A percentile compares a stretch with the other conserved stretches of the same genome.
phyloP scores from a whole-genome alignment of 345 rosid species.

The Nasturtium officinale region DNA sequence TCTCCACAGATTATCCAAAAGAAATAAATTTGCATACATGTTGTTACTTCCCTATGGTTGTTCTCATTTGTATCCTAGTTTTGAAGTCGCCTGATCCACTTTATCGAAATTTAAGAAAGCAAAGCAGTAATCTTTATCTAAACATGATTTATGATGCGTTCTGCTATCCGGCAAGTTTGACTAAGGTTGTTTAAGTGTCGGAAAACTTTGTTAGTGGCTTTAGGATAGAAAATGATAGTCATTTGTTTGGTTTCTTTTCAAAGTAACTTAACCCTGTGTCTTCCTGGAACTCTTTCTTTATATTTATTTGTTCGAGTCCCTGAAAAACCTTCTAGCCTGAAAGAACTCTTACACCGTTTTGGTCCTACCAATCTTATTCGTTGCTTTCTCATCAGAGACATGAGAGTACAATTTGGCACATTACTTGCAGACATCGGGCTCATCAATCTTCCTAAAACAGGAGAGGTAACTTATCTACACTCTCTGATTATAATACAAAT shows the following conservation, averaged over 20 bases:
- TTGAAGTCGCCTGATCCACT: constrained; percentile 10
- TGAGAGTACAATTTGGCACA: constrained; percentile 85
- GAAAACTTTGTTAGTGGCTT: too few species aligned
- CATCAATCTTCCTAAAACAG: constrained; percentile 61
- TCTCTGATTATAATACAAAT: background rate
- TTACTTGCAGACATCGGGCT: constrained; percentile 89
- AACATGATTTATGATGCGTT: too few species aligned
- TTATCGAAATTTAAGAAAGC: constrained; percentile 4
- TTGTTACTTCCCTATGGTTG: background rate
- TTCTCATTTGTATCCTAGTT: constrained; percentile 1
- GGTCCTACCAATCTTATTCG: constrained; percentile 20
- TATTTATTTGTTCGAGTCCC: too few species aligned
- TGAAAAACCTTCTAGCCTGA: too few species aligned
- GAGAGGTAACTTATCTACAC: constrained; percentile 52
- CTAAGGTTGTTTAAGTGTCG: too few species aligned
- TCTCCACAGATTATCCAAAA: background rate
- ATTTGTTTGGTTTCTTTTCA: too few species aligned
- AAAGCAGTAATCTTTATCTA: background rate
- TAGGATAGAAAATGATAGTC: too few species aligned
- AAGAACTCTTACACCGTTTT: constrained; percentile 3
- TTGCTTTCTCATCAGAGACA: constrained; percentile 58
- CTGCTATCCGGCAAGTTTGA: too few species aligned
- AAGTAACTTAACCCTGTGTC: too few species aligned
- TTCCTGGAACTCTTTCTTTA: too few species aligned
- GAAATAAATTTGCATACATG: background rate